A percentile compares a stretch with the other conserved stretches of the same genome.
Evolutionary conservation across 768 basidiomycete species (phyloP).

Genomic region (Suillus fuscotomentosus): DNA sequence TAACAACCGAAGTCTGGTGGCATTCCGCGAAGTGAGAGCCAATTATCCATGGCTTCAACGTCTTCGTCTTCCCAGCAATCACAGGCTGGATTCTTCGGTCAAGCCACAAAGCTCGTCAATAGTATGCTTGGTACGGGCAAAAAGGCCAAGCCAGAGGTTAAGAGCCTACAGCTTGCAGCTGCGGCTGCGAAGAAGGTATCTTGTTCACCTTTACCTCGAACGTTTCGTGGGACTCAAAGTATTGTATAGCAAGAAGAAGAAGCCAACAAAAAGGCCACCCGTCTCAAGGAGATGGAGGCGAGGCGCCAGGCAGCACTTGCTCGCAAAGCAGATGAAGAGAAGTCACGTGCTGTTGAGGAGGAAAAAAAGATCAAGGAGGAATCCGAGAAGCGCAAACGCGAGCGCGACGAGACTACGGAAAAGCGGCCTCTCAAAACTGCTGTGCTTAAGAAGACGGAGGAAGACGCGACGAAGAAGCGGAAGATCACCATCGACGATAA

Average conservation of each 20-base stretch:
- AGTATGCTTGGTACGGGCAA: slow-evolving; percentile 67
- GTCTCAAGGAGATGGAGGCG: slow-evolving; percentile 80
- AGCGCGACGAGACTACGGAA: slow-evolving; percentile 74
- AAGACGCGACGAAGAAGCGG: slow-evolving; percentile 71
- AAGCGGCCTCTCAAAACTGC: slow-evolving; percentile 57
- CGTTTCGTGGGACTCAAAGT: slow-evolving; percentile 8
- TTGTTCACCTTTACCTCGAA: slow-evolving; percentile 4
- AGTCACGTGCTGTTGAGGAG: slow-evolving; percentile 56
- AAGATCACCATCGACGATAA: slow-evolving; percentile 57
- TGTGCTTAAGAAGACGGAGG: slow-evolving; percentile 64
- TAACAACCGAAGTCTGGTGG: slow-evolving; percentile 17
- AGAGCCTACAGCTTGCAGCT: slow-evolving; percentile 80
- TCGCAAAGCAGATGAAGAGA: slow-evolving; percentile 80
- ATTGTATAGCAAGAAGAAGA: slow-evolving; percentile 80
- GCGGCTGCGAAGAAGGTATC: slow-evolving; percentile 87
- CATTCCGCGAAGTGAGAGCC: slow-evolving; percentile 46
- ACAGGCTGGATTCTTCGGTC: slow-evolving; percentile 63
- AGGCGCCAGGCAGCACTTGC: slow-evolving; percentile 70
- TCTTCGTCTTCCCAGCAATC: slow-evolving; percentile 34
- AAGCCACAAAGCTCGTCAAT: slow-evolving; percentile 67
- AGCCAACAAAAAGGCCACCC: slow-evolving; percentile 71
- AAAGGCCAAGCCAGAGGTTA: slow-evolving; percentile 74
- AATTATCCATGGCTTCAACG: slow-evolving; percentile 51
- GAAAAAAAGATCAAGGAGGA: slow-evolving; percentile 75
- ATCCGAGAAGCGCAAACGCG: slow-evolving; percentile 74